These are phyloP conservation scores for Calonectria leucothoes DNA, from an alignment of 2,329 filamentous ascomycete genomes.

Conservation along the genomic window DNA sequence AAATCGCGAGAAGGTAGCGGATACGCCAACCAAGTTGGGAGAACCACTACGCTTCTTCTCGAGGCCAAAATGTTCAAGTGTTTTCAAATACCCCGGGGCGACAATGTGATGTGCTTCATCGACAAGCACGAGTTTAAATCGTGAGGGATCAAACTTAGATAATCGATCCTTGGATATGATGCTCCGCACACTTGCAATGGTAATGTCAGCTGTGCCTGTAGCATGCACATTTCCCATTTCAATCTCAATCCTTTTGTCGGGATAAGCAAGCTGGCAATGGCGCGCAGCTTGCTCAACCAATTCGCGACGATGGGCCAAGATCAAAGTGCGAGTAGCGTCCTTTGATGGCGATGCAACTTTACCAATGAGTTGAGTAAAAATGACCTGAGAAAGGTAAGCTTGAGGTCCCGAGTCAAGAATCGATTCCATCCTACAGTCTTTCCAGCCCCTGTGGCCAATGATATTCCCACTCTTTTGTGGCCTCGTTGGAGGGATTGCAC, in stretches of 20 bases:
- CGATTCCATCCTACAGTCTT: conserved; percentile 75
- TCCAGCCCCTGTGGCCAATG: conserved; percentile 86
- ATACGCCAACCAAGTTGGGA: conserved; percentile 87
- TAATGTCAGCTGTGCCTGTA: conserved; percentile 88
- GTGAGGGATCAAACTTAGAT: conserved; percentile 81
- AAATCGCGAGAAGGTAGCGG: conserved; percentile 81
- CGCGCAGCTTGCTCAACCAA: conserved; percentile 92
- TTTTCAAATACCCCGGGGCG: conserved; percentile 79
- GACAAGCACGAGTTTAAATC: conserved; percentile 91
- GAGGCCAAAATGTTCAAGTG: conserved; percentile 83
- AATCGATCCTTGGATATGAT: conserved; percentile 82
- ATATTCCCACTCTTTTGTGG: conserved; percentile 84
- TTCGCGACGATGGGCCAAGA: conserved; percentile 91
- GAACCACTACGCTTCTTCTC: conserved; percentile 54
- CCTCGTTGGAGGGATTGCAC: conserved; percentile 75
- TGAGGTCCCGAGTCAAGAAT: not conserved
- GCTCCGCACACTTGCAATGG: conserved; percentile 89
- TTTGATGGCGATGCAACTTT: conserved; percentile 69
- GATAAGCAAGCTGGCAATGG: conserved; percentile 86
- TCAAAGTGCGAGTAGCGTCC: conserved; percentile 79
- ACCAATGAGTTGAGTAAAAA: conserved; percentile 95
- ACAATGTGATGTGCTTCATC: conserved; percentile 99
- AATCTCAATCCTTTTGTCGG: conserved; percentile 83
- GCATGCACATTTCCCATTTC: conserved; percentile 88
- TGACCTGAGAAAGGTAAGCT: conserved; percentile 68